Evolutionary conservation across 164 flowering plant species (phyloP), one percentile per base, ranked within the genome.

Genomic region (Kingdonia uniflora): DNA sequence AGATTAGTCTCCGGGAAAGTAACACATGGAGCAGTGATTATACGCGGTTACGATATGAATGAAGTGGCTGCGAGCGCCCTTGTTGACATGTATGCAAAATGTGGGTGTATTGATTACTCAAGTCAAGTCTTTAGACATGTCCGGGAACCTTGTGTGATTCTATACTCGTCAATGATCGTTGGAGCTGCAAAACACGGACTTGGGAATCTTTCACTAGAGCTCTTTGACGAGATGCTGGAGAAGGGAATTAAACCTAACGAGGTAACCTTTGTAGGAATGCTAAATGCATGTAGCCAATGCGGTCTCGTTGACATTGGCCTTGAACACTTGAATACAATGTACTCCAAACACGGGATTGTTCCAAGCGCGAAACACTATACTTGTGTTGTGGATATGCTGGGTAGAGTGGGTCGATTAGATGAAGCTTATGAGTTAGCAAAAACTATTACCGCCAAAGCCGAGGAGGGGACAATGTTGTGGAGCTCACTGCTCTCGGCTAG

Each of bases 241-340:
- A 67, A 57, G 56, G 74, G 71, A 52, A 61, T 85, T 22, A 68
- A 55, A 41, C 95, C 95, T 4, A 85, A 83, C 44, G 72, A 65
- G 51, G 74, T 85, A 35, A 85, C 95, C 26, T 76, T 76, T 52
- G 51, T 82, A 22, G 87, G 84, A 38, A 71, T 85, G 24, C 58
- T 82, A 42, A 71, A 82, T 68, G 95, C 80, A 48, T 85, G 95
- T 56, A 82, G 84, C 68, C 89, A 85, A 65, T 77, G 84, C 2
- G 89, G 90, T 49, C 78, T 80, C 2, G 72, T 77, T 1, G 74
- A 73, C 44, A 65, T 60, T 55, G 95, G 90, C 51, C 66, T 80
- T 7, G 55, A 62, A 11, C 42, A 64, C 69, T 64, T 82, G 51
- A 59, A 75, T 21, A 70, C 77, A 1, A 82, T 82, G 89, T 3